Conservation (phyloP, 257 asterid species). For the Jacaranda copaia region DNA sequence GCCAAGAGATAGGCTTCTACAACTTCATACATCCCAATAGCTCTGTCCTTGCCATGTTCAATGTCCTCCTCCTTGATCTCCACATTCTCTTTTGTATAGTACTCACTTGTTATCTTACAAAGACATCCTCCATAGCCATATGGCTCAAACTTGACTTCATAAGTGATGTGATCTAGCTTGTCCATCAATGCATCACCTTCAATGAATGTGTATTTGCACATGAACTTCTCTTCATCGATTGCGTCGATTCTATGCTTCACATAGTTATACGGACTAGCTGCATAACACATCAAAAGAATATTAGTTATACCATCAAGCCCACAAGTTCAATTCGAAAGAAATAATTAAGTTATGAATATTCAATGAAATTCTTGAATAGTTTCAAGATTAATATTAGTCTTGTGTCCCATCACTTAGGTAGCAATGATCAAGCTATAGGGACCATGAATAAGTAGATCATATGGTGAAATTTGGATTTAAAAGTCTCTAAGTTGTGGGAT, state of each 20-base stretch:
- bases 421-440: no score
- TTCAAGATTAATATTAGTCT: no score
- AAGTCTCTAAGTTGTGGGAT: no score
- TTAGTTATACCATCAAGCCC: no score
- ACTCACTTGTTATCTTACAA: constrained; percentile 51
- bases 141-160: constrained; percentile 60
- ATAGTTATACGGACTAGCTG: constrained; percentile 57
- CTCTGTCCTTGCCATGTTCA: constrained; percentile 56
- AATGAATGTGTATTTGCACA: constrained; percentile 52
- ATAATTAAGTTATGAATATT: no score
- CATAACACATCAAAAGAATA: not conserved
- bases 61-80: constrained; percentile 64
- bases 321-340: no score
- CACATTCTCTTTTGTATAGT: constrained; percentile 43
- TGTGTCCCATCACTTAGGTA: no score
- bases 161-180: constrained; percentile 52
- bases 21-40: constrained; percentile 48
- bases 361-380: no score
- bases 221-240: constrained; percentile 49
- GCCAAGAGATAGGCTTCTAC: constrained; percentile 63
- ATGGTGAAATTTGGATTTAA: no score
- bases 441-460: no score
- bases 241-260: constrained; percentile 66
- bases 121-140: constrained; percentile 61
- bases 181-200: constrained; percentile 70